Evolutionary conservation across 352 stramenopile species (phyloP).

Genomic region (Elongisporangium prolatum): DNA sequence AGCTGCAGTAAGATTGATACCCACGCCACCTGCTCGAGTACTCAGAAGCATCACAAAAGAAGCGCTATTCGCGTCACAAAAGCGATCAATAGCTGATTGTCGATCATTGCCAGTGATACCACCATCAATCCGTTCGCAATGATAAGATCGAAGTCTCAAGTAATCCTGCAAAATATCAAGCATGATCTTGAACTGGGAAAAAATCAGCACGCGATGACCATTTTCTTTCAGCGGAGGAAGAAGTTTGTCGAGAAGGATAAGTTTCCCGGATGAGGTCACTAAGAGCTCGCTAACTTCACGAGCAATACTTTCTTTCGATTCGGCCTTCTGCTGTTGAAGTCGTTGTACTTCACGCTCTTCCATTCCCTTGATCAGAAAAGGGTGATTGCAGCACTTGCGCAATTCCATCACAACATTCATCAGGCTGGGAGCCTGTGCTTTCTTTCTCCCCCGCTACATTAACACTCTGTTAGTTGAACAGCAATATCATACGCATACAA

Average conservation of each 20-base stretch:
- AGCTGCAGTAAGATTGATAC: conserved; percentile 96
- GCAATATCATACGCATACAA: not conserved
- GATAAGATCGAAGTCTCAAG: conserved; percentile 87
- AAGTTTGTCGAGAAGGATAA: conserved; percentile 99
- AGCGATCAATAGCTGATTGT: conserved; percentile 93
- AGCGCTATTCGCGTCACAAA: conserved; percentile 55
- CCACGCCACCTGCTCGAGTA: conserved; percentile 96
- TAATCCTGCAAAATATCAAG: conserved; percentile 99
- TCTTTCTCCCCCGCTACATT: conserved; percentile 42
- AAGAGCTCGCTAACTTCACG: conserved; percentile 83
- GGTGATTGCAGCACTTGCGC: conserved; percentile 94
- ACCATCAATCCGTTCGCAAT: conserved; percentile 98
- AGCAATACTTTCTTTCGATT: conserved; percentile 44
- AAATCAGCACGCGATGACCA: conserved; percentile 97
- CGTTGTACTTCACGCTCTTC: conserved; percentile 74
- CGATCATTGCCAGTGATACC: conserved; percentile 96
- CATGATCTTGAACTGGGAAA: conserved; percentile 99
- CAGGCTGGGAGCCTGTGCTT: conserved; percentile 71
- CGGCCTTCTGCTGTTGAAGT: conserved; percentile 49
- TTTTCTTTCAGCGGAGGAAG: conserved; percentile 94
- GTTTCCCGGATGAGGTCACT: conserved; percentile 95
- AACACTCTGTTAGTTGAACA: not conserved
- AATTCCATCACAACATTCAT: conserved; percentile 94
- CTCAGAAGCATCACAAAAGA: conserved; percentile 98
- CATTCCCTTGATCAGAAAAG: conserved; percentile 90